A percentile compares a stretch with the other conserved stretches of the same genome.
These are phyloP conservation scores for Lipomyces anomalus DNA, from an alignment of 805 yeast species.

Conservation along the genomic window DNA sequence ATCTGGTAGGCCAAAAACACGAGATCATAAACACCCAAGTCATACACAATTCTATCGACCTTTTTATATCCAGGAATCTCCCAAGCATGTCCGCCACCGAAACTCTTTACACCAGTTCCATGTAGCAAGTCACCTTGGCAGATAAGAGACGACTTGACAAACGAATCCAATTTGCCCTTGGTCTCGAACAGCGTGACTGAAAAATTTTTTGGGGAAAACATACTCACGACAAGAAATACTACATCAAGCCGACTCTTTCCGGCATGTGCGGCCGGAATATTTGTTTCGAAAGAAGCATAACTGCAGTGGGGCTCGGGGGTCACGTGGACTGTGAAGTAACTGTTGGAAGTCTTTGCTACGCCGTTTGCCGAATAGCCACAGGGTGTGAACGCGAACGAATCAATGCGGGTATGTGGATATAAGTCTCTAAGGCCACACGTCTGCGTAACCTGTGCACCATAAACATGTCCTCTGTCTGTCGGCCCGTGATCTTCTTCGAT, in stretches of 20 bases:
- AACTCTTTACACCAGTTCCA: conserved; percentile 1
- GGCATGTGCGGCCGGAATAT: conserved; percentile 46
- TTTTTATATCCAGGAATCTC: conserved; percentile 48
- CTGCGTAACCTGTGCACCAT: conserved; percentile 66
- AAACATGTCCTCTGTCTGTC: conserved; percentile 70
- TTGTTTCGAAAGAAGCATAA: conserved; percentile 92
- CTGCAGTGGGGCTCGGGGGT: conserved; percentile 95
- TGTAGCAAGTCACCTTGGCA: conserved; percentile 22
- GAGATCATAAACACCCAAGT: conserved; percentile 66
- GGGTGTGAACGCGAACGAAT: conserved; percentile 86
- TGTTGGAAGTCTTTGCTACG: conserved; percentile 48
- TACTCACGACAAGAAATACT: conserved; percentile 50
- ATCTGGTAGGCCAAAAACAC: conserved; percentile 60
- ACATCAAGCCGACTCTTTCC: conserved; percentile 39
- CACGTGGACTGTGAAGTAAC: conserved; percentile 79
- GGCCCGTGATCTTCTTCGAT: conserved; percentile 33
- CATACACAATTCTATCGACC: conserved; percentile 65
- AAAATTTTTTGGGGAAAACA: conserved; percentile 73
- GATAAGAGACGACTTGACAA: conserved; percentile 7
- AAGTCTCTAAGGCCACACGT: conserved; percentile 58
- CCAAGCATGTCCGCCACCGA: background rate
- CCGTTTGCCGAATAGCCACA: conserved; percentile 94
- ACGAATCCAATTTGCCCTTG: conserved; percentile 21
- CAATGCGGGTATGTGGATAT: conserved; percentile 47
- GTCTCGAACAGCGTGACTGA: conserved; percentile 51